These are phyloP conservation scores for Voacanga thouarsii DNA, from an alignment of 257 asterid species.

Conservation along the genomic window DNA sequence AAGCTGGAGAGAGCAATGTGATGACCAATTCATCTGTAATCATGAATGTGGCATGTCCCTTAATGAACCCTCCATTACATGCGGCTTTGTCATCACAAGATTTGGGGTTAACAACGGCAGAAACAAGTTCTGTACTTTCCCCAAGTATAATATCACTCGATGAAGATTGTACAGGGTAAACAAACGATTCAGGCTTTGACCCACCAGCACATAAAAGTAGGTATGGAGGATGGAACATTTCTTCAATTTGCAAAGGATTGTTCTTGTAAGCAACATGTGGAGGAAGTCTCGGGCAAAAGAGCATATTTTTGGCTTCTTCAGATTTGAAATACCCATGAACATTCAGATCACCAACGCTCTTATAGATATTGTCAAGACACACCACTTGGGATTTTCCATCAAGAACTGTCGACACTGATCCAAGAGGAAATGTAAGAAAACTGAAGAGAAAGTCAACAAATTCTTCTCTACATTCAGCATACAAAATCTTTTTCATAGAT, in stretches of 20 bases:
- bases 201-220: neutral
- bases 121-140: too few relatives aligned
- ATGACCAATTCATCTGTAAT: constrained; percentile 9
- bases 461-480: constrained; percentile 15
- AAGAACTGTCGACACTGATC: constrained; percentile 2
- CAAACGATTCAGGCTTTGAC: neutral
- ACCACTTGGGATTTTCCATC: constrained; percentile 6
- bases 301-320: constrained; percentile 12
- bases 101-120: neutral
- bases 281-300: constrained; percentile 12
- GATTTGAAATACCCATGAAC: constrained; percentile 2
- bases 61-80: neutral
- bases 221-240: neutral
- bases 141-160: neutral
- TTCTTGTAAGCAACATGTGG: constrained; percentile 11
- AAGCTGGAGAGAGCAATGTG: constrained; percentile 6
- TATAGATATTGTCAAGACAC: constrained; percentile 7
- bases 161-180: neutral
- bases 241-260: constrained; percentile 12
- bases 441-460: constrained; percentile 14
- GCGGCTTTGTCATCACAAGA: neutral
- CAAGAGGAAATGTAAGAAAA: constrained; percentile 20
- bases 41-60: constrained; percentile 9
- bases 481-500: constrained; percentile 3
- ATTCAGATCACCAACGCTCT: constrained; percentile 2